phyloP scores from a whole-genome alignment of 352 stramenopile genomes.

The Phytophthora crassamura region DNA sequence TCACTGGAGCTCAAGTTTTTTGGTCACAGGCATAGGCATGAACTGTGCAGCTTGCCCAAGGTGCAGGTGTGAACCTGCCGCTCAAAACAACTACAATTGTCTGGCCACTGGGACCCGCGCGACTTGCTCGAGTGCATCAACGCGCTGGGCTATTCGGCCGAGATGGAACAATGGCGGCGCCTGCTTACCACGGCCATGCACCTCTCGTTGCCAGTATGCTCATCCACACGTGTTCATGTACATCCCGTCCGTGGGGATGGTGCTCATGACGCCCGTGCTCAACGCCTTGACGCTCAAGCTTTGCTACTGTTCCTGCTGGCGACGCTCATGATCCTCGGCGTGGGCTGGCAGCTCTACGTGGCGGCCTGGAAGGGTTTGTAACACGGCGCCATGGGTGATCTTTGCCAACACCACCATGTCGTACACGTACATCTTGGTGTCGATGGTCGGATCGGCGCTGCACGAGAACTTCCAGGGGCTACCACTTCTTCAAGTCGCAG shows the following conservation, averaged over 20 bases:
- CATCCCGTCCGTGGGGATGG: slow-evolving; percentile 65
- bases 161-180: slow-evolving; percentile 75
- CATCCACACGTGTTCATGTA: slow-evolving; percentile 90
- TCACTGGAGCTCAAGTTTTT: slow-evolving; percentile 85
- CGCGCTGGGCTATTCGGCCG: slow-evolving; percentile 60
- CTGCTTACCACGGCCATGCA: slow-evolving; percentile 78
- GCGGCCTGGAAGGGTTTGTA: slow-evolving; percentile 83
- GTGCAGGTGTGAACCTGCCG: slow-evolving; percentile 68
- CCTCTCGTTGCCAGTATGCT: slow-evolving; percentile 86
- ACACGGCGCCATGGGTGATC: slow-evolving; percentile 89
- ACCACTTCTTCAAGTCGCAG: slow-evolving; percentile 90
- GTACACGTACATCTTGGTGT: slow-evolving; percentile 88
- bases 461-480: slow-evolving; percentile 68
- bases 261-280: slow-evolving; percentile 78
- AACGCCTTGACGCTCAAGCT: slow-evolving; percentile 84
- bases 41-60: slow-evolving; percentile 75
- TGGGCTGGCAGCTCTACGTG: slow-evolving; percentile 82
- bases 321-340: slow-evolving; percentile 86
- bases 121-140: slow-evolving; percentile 79
- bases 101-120: slow-evolving; percentile 73
- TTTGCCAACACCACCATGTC: slow-evolving; percentile 85
- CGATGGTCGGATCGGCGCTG: slow-evolving; percentile 70
- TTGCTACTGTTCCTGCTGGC: slow-evolving; percentile 84
- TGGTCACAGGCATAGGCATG: slow-evolving; percentile 68
- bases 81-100: slow-evolving; percentile 82